Percentiles rank a stretch among this genome's conserved stretches.
Conservation (phyloP, 2,329 filamentous ascomycete species). For the Colletotrichum orbiculare region DNA sequence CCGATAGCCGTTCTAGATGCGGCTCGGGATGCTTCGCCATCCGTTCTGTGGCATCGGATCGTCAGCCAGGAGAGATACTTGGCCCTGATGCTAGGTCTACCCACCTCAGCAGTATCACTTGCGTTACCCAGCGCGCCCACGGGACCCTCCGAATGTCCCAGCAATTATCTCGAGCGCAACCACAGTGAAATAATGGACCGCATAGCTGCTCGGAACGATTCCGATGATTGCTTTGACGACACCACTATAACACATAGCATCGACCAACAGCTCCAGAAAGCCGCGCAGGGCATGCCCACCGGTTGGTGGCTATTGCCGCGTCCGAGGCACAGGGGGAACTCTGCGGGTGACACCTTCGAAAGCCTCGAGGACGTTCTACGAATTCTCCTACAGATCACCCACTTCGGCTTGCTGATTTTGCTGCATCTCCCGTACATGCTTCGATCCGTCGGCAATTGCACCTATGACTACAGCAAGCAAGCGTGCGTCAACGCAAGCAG, state of each 20-base stretch:
- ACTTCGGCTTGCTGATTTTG: slow-evolving; percentile 47
- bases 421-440: slow-evolving; percentile 49
- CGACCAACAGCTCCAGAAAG: slow-evolving; percentile 42
- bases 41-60: slow-evolving; percentile 50
- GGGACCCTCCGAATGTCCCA: neutral
- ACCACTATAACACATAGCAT: slow-evolving; percentile 40
- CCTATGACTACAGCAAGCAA: slow-evolving; percentile 45
- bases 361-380: slow-evolving; percentile 41
- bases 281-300: slow-evolving; percentile 40
- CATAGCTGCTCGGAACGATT: slow-evolving; percentile 48
- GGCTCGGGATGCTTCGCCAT: slow-evolving; percentile 14
- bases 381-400: slow-evolving; percentile 43
- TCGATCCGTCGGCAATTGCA: slow-evolving; percentile 10
- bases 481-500: slow-evolving; percentile 50
- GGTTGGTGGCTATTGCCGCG: slow-evolving; percentile 43
- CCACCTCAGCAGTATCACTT: slow-evolving; percentile 40
- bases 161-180: slow-evolving; percentile 8
- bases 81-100: slow-evolving; percentile 52
- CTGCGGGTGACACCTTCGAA: slow-evolving; percentile 13
- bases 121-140: neutral
- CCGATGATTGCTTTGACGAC: slow-evolving; percentile 33
- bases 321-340: neutral
- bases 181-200: slow-evolving; percentile 14
- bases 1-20: neutral
- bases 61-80: slow-evolving; percentile 50